Evolutionary conservation across 2,329 filamentous ascomycete genomes (phyloP), one percentile per base, ranked within the genome.

Genomic region (Didymella lethalis): DNA sequence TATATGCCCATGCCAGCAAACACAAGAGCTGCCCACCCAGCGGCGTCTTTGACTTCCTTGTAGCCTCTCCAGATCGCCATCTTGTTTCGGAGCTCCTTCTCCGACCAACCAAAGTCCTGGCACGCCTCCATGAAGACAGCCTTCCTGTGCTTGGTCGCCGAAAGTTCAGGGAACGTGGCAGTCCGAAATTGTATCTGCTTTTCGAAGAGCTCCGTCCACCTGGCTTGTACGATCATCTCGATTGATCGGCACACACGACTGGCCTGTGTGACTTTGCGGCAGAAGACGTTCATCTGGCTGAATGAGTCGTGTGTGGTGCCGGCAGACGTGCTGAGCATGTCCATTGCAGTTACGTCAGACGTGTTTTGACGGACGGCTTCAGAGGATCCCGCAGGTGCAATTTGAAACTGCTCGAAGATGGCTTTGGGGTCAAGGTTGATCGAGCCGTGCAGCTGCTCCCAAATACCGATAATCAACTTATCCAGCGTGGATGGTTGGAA

Each of bases 1-100:
- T 86, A 86, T 14, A 87, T 80, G 1, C 85, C 84, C 74, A 83
- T 83, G 32, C 85, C 84, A 4, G 84, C 81, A 63, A 87, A 86
- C 2, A 86, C 80, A 3, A 87, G 77, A 11, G 82, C 79, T 2
- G 79, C 81, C 84, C 84, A 86, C 3, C 84, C 85, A 3, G 82
- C 84, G 18, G 80, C 79, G 49, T 85, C 81, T 70, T 85, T 83
- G 64, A 87, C 85, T 67, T 86, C 83, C 62, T 84, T 81, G 68
- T 86, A 87, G 11, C 85, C 84, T 51, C 83, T 80, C 85, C 85
- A 86, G 55, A 86, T 80, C 1, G 78, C 80, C 70, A 73, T 73
- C 54, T 80, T 81, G 63, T 86, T 86, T 12, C 84, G 79, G 18
- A 86, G 68, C 59, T 86, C 84, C 64, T 86, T 86, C 64, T 86